phyloP scores from a whole-genome alignment of 805 yeast species.

The Metschnikowia koreensis region DNA sequence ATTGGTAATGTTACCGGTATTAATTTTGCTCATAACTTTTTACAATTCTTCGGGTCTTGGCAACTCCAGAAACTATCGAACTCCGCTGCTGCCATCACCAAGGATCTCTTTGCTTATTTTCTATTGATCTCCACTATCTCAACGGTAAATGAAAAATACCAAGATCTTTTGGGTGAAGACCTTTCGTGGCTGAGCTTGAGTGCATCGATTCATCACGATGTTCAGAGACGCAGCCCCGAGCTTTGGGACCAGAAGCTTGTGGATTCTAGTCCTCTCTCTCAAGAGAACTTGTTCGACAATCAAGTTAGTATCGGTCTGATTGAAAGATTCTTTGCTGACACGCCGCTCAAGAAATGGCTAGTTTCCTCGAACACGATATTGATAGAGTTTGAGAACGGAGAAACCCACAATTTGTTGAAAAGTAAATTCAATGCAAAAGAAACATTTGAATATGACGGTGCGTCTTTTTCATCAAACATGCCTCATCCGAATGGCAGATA shows the following conservation, averaged over 20 bases:
- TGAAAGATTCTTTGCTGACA: conserved; percentile 28
- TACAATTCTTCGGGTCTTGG: conserved; percentile 50
- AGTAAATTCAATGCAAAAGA: neutral
- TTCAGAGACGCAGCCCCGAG: conserved; percentile 21
- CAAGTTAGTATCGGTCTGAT: conserved; percentile 21
- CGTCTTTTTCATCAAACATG: neutral
- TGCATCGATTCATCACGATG: conserved; percentile 21
- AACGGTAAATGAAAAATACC: conserved; percentile 31
- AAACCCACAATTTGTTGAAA: neutral
- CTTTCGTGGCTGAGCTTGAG: conserved; percentile 21
- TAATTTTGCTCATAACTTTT: conserved; percentile 44
- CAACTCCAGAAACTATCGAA: conserved; percentile 21
- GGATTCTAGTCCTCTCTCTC: neutral
- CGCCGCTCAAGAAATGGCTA: conserved; percentile 31
- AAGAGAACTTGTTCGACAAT: neutral
- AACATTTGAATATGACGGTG: neutral
- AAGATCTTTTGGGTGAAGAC: conserved; percentile 23
- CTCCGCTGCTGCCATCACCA: conserved; percentile 10
- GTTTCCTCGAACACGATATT: conserved; percentile 27
- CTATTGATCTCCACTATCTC: conserved; percentile 25
- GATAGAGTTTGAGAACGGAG: conserved; percentile 8
- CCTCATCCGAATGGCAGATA: conserved; percentile 12
- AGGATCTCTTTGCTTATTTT: conserved; percentile 35
- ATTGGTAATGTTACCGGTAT: conserved; percentile 40
- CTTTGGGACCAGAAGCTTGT: neutral